These are phyloP conservation scores for Plasmodium falciparum DNA, from an alignment of 169 alveolate genomes.

Conservation along the genomic window DNA sequence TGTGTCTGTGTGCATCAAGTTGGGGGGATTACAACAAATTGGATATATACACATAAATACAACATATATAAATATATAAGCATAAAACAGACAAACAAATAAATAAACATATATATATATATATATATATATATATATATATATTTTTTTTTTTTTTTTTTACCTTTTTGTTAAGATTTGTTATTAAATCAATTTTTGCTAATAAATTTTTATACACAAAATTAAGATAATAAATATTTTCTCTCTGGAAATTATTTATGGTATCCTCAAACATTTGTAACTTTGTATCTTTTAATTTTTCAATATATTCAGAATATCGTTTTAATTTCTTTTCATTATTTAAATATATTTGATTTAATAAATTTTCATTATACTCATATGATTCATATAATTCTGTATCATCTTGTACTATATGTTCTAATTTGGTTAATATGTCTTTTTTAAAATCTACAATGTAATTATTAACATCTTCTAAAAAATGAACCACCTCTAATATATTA, in stretches of 20 bases:
- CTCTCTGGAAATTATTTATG: slow-evolving; percentile 39
- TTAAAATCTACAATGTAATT: slow-evolving; percentile 58
- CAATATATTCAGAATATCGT: slow-evolving; percentile 23
- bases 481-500: slow-evolving; percentile 30
- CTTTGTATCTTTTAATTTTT: slow-evolving; percentile 24
- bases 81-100: not conserved
- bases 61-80: not conserved
- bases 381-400: slow-evolving; percentile 41
- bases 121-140: too few relatives aligned
- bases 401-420: slow-evolving; percentile 47
- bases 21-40: not conserved
- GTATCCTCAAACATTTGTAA: slow-evolving; percentile 51
- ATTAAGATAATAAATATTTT: slow-evolving; percentile 40
- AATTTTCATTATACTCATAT: slow-evolving; percentile 42
- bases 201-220: slow-evolving; percentile 47
- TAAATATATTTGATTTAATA: slow-evolving; percentile 26
- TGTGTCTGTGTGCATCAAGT: not conserved
- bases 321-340: slow-evolving; percentile 40
- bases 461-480: slow-evolving; percentile 49
- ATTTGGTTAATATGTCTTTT: slow-evolving; percentile 33
- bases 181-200: slow-evolving; percentile 50
- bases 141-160: not conserved
- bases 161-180: slow-evolving; percentile 57
- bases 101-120: not conserved
- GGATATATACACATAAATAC: not conserved